Base-by-base conservation (phyloP, 1,139 yeast genomes). In the Suhomyces chickasaworum region DNA sequence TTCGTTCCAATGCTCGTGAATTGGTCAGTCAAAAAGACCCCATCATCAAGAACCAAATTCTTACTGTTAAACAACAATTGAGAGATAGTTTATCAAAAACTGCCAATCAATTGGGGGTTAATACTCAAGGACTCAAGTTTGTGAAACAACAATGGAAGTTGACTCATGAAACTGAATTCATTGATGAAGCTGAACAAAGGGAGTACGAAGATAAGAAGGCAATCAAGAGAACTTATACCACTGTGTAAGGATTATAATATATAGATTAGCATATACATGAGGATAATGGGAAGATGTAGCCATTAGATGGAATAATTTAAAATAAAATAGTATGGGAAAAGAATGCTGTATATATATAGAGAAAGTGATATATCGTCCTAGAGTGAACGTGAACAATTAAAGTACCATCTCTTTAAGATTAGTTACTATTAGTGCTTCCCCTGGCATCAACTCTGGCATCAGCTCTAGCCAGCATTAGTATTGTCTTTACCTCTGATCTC, bases 81-180 rank as follows among this genome's bases (percentile, higher is more conserved):
- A 73, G 91, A 49, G 57, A 51, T 0, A 80, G 82, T 41, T 71
- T 93, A 49, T 68, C 71, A 41, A 57, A 63, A 4, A 81, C 82
- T 17, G 73, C 80, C 22, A 73, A 77, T 45, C 83, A 80, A 49
- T 73, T 93, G 46, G 98, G 97, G n/a, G 85, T 80, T 69, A 95
- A 95, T 59, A 74, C 89, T 27, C 93, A 89, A 49, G 98, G 97
- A 2, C 73, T 93, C 64, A 80, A 78, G 57, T 86, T 81, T 57
- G 68, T 87, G 50, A 84, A 82, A 60, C 80, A 78, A 41, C 91
- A 87, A 64, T 91, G 97, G 97, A 80, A 81, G 48, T 67, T 84
- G 57, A 76, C 75, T 41, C 98, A 91, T 61, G 82, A 80, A 52
- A 75, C 80, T 35, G 89, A 85, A 61, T 91, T 84, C 61, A 78